Conservation (phyloP, 75 land plant genomes). For the Pinus tabuliformis region DNA sequence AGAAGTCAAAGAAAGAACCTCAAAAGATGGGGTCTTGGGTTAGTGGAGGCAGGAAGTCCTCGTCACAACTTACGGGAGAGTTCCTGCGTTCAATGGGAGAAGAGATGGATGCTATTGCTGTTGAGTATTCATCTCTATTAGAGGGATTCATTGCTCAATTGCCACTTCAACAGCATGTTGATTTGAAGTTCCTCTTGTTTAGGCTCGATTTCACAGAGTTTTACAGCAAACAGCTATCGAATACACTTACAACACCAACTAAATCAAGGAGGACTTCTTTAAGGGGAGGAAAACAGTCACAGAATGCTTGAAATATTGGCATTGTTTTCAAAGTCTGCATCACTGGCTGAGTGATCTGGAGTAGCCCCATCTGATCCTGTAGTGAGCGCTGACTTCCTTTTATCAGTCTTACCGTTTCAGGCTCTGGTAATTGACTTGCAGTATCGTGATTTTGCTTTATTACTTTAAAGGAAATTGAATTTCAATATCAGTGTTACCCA, state of each 20-base stretch:
- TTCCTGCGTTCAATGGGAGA: conserved; percentile 70
- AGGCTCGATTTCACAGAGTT: conserved; percentile 98
- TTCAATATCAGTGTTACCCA: background rate
- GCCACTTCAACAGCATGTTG: conserved; percentile 93
- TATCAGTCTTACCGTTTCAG: background rate
- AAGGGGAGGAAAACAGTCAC: conserved; percentile 1
- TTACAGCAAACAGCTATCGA: conserved; percentile 51
- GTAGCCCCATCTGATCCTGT: conserved; percentile 7
- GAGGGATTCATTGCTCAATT: conserved; percentile 86
- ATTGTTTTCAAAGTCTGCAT: conserved; percentile 2
- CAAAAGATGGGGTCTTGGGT: conserved; percentile 38
- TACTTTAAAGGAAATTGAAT: background rate
- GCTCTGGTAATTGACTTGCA: conserved; percentile 2
- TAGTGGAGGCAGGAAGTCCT: conserved; percentile 56
- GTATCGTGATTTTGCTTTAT: background rate
- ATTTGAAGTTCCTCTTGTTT: conserved; percentile 92
- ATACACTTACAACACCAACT: background rate
- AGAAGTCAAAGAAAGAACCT: conserved; percentile 29
- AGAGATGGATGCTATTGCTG: conserved; percentile 80
- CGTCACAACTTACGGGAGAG: conserved; percentile 63
- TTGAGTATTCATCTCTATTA: conserved; percentile 76
- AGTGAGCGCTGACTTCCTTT: background rate
- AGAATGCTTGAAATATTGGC: conserved; percentile 5
- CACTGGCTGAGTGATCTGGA: background rate
- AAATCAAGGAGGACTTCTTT: conserved; percentile 3